Conservation (phyloP, 2,329 filamentous ascomycete species). For the Elsinoe necatrix region DNA sequence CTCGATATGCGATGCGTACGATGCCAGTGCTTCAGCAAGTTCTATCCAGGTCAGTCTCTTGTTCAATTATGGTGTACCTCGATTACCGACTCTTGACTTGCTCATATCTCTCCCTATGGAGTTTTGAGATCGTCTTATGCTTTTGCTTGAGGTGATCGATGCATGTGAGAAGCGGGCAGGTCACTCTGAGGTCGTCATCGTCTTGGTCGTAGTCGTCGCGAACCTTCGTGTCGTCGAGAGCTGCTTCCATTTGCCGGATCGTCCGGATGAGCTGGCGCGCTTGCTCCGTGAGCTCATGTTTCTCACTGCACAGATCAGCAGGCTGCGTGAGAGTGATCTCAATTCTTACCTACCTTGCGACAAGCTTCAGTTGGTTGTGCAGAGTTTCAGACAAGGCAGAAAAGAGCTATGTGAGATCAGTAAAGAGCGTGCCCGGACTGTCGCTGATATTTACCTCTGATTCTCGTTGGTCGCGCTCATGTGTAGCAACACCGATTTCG, state of each 20-base stretch:
- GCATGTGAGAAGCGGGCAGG: conserved; percentile 74
- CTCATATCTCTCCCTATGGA: conserved; percentile 86
- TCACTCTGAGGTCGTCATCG: conserved; percentile 63
- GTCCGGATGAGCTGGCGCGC: conserved; percentile 74
- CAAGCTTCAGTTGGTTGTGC: conserved; percentile 77
- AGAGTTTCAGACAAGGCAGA: conserved; percentile 83
- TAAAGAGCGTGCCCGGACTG: conserved; percentile 9
- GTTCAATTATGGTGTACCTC: background rate
- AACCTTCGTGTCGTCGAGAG: conserved; percentile 66
- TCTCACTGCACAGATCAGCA: conserved; percentile 50
- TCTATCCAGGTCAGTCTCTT: conserved; percentile 44
- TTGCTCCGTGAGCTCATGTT: conserved; percentile 83
- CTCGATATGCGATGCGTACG: conserved; percentile 93
- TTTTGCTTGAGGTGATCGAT: conserved; percentile 77
- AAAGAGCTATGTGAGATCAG: conserved; percentile 59
- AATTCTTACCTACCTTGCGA: conserved; percentile 56
- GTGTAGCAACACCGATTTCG: conserved; percentile 88
- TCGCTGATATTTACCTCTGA: conserved; percentile 58
- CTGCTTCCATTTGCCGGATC: conserved; percentile 89
- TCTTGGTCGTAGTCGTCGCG: conserved; percentile 57
- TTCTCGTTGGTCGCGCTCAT: conserved; percentile 86
- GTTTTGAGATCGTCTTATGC: conserved; percentile 65
- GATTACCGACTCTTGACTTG: conserved; percentile 78
- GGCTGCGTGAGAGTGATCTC: background rate
- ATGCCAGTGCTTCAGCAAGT: conserved; percentile 85